Evolutionary conservation across 257 asterid genomes (phyloP), one percentile per base, ranked within the genome.

Genomic region (Lithospermum erythrorhizon): DNA sequence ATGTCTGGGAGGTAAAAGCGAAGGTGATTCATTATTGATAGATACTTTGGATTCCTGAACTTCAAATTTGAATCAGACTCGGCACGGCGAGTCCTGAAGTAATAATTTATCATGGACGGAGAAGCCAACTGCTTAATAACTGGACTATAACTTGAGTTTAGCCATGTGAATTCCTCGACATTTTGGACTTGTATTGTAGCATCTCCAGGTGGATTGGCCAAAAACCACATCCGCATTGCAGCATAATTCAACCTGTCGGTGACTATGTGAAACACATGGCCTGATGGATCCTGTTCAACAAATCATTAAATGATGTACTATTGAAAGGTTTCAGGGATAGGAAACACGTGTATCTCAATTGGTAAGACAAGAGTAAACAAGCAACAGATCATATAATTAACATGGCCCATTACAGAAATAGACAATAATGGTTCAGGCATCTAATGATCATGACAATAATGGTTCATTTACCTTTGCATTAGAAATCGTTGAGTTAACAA

Each of bases 211-310:
- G 84, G 93, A 70, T 90, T 90, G 7, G 88, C 86, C 77, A 90
- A 62, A 71, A 90, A 90, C 98, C 98, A 90, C 98, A 90, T 90
- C 63, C 63, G 83, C 98, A 90, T 90, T 55, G 98, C 89, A 65
- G 95, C 98, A 51, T 73, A 87, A 61, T 90, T 90, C 59, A 87
- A 91, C 86, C 80, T 81, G 65, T 90, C 96, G 6, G 98, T 87
- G 53, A 90, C 97, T 6, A 90, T 67, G 69, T 90, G 97, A 81
- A 90, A 90, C 54, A 90, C 95, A 24, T 90, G 96, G 64, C 71
- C 77, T 41, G 83, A 78, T 35, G 94, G 74, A 63, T 87, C 82
- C 98, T 90, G 89, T 49, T 65, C 60, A 62, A 32, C 23, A 53
- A 16, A 16, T 55, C 49, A 70, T 53, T 23, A 59, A 55, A 57